A percentile compares a stretch with the other conserved stretches of the same genome.
phyloP scores from a whole-genome alignment of 139 green algal species.

The Pseudopediastrum boryanum region DNA sequence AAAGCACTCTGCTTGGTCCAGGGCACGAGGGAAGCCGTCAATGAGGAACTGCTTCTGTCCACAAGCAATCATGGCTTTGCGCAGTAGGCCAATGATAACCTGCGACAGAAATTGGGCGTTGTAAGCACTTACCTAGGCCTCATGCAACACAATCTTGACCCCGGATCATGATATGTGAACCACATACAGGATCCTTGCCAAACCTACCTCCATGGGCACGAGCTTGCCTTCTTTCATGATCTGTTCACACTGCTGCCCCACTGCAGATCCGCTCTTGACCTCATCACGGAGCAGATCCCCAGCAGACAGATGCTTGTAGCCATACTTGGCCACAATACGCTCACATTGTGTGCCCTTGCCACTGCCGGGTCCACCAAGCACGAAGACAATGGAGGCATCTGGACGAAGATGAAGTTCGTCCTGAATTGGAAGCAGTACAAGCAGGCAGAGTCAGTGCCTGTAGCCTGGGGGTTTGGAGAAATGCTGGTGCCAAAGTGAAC shows the following conservation, averaged over 20 bases:
- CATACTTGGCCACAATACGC: constrained; percentile 70
- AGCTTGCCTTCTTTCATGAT: constrained; percentile 88
- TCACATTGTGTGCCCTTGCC: constrained; percentile 92
- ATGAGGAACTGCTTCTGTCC: constrained; percentile 79
- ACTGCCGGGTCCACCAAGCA: constrained; percentile 84
- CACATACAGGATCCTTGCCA: too few species aligned
- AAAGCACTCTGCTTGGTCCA: constrained; percentile 82
- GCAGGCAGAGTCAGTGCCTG: too few species aligned
- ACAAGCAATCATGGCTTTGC: constrained; percentile 70
- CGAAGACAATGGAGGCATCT: constrained; percentile 55
- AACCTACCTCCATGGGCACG: constrained; percentile 63
- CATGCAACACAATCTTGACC: too few species aligned
- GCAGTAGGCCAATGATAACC: constrained; percentile 80
- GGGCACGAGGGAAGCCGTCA: constrained; percentile 90
- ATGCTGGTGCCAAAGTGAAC: too few species aligned
- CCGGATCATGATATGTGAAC: too few species aligned
- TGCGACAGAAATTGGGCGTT: not conserved
- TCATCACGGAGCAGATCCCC: constrained; percentile 82
- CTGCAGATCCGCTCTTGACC: constrained; percentile 64
- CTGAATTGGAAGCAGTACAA: too few species aligned
- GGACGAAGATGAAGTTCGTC: too few species aligned
- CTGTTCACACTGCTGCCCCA: constrained; percentile 67
- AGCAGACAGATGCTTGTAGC: constrained; percentile 56
- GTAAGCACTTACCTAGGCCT: not conserved
- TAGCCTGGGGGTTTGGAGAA: too few species aligned